Conservation (phyloP, 345 rosid genomes). For the Jatropha curcas region DNA sequence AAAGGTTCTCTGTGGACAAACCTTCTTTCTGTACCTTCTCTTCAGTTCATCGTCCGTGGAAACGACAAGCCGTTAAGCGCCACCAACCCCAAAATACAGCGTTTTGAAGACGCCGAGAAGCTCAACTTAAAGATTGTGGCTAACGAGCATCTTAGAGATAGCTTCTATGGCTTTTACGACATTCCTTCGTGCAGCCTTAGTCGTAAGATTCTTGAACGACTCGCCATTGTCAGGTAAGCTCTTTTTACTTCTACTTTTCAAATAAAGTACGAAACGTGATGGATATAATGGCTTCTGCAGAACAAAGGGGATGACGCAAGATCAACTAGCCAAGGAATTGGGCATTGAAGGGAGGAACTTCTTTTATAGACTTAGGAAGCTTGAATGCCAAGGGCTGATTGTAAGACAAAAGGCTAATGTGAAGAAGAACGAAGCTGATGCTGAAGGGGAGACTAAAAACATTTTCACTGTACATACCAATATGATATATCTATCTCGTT, state of each 20-base stretch:
- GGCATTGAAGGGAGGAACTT: slow-evolving; percentile 68
- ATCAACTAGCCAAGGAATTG: slow-evolving; percentile 74
- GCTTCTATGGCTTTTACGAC: slow-evolving; percentile 69
- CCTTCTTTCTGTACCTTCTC: slow-evolving; percentile 53
- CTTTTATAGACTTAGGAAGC: slow-evolving; percentile 64
- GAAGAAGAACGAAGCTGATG: slow-evolving; percentile 61
- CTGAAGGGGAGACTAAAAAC: slow-evolving; percentile 65
- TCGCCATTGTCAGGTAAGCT: slow-evolving; percentile 55
- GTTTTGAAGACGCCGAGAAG: slow-evolving; percentile 49
- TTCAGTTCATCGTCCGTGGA: slow-evolving; percentile 40
- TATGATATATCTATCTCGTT: slow-evolving; percentile 66
- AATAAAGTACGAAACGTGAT: too few relatives aligned
- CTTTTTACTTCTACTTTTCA: neutral
- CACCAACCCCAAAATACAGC: slow-evolving; percentile 43
- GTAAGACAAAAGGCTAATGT: slow-evolving; percentile 73
- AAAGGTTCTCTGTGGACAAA: slow-evolving; percentile 52
- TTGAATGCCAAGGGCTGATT: slow-evolving; percentile 72
- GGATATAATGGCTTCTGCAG: slow-evolving; percentile 46
- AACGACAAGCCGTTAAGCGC: slow-evolving; percentile 25
- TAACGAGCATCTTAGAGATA: slow-evolving; percentile 55
- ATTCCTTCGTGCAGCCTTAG: slow-evolving; percentile 35
- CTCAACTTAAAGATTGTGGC: slow-evolving; percentile 54
- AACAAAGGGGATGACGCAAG: slow-evolving; percentile 72
- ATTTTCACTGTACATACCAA: slow-evolving; percentile 58
- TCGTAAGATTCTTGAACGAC: slow-evolving; percentile 61